Evolutionary conservation across 2,329 filamentous ascomycete genomes (phyloP).

Genomic region (Tolypocladium tundrense): DNA sequence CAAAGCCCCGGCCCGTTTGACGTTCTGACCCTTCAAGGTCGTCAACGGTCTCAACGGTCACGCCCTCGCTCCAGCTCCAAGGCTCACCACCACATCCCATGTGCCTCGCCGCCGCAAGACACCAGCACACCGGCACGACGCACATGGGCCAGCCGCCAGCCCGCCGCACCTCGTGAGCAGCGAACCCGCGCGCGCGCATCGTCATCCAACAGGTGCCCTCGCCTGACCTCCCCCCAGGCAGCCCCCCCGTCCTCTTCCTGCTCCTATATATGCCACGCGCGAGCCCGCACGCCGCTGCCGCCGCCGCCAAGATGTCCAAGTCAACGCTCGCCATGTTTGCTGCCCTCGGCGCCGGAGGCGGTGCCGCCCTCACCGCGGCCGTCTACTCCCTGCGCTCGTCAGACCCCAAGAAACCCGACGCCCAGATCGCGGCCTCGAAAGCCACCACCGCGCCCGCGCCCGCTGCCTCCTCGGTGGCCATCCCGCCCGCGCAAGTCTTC

Average conservation of each 20-base stretch:
- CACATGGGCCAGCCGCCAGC: not conserved
- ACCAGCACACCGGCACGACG: not conserved
- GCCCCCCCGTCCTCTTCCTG: not conserved
- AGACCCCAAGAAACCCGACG: conserved; percentile 6
- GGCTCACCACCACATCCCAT: not conserved
- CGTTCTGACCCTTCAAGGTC: not conserved
- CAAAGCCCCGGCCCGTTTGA: not conserved
- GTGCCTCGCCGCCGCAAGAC: not conserved
- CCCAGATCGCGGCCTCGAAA: conserved; percentile 12
- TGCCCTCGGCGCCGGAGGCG: conserved; percentile 64
- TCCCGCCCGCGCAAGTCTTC: conserved; percentile 51
- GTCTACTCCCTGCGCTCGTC: conserved; percentile 48
- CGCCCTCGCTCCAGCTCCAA: not conserved
- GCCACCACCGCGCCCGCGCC: conserved; percentile 16
- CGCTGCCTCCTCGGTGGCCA: conserved; percentile 20
- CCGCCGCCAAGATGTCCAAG: conserved; percentile 57
- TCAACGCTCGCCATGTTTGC: conserved; percentile 66
- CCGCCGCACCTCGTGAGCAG: conserved; percentile 2
- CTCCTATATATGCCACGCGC: conserved; percentile 5
- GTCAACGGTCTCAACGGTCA: not conserved
- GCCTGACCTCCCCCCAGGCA: not conserved
- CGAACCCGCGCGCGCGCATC: not conserved
- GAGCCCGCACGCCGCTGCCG: conserved; percentile 4
- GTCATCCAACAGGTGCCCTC: not conserved
- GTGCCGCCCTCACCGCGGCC: conserved; percentile 62